phyloP scores from a whole-genome alignment of 805 yeast species.

The Yarrowia porcina region DNA sequence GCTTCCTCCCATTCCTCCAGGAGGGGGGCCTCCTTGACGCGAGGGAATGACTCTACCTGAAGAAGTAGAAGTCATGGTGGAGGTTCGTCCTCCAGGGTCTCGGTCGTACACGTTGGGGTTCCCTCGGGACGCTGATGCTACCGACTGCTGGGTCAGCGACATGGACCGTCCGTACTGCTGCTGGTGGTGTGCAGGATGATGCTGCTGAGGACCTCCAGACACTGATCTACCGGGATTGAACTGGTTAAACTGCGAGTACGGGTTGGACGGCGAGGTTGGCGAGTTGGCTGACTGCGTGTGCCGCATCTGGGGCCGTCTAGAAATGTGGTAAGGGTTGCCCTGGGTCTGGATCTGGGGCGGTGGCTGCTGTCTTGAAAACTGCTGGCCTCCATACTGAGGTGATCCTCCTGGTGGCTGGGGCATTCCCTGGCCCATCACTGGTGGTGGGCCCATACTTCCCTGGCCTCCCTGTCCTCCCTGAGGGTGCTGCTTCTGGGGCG shows the following conservation, averaged over 20 bases:
- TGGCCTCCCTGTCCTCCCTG: neutral
- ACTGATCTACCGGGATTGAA: conserved; percentile 20
- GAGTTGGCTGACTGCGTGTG: conserved; percentile 22
- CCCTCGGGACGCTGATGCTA: conserved; percentile 1
- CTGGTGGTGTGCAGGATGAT: neutral
- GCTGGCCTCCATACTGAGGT: neutral
- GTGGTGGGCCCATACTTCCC: neutral
- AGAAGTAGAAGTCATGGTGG: conserved; percentile 15
- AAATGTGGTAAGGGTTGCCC: conserved; percentile 7
- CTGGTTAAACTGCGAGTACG: conserved; percentile 14
- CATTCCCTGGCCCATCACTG: neutral
- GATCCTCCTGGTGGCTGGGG: neutral
- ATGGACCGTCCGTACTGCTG: conserved; percentile 5
- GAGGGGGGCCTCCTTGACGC: neutral
- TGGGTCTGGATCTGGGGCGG: conserved; percentile 11
- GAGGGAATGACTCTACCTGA: conserved; percentile 12
- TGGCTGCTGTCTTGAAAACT: neutral
- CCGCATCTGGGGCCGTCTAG: conserved; percentile 4
- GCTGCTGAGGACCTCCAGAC: conserved; percentile 25
- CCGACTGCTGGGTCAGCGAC: conserved; percentile 15
- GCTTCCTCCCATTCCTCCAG: neutral
- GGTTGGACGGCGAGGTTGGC: conserved; percentile 4
- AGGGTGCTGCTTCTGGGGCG: neutral
- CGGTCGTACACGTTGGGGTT: conserved; percentile 25
- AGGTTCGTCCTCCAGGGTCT: neutral